These are phyloP conservation scores for Actinidia chinensis DNA, from an alignment of 179 eudicot genomes.

Conservation along the genomic window DNA sequence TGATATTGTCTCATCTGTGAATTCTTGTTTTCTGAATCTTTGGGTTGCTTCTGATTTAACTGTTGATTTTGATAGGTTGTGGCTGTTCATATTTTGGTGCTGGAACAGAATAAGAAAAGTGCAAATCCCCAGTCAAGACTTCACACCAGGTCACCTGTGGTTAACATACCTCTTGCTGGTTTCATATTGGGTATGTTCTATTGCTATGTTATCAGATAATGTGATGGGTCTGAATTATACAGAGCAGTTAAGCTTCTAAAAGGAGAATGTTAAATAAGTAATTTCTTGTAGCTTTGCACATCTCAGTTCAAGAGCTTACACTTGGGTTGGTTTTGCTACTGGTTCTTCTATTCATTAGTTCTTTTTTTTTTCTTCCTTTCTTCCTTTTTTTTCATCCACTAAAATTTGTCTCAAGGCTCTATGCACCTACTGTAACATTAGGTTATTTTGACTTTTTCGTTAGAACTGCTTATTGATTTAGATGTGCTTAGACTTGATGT, in stretches of 20 bases:
- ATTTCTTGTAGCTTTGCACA: not conserved
- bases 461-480: not conserved
- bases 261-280: not conserved
- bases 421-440: not conserved
- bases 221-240: not conserved
- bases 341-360: not conserved
- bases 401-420: not conserved
- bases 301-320: not conserved
- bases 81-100: slow-evolving; percentile 53
- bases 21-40: not conserved
- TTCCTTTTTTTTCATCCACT: not conserved
- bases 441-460: not conserved
- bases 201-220: not conserved
- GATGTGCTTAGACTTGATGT: not conserved
- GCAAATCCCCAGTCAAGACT: slow-evolving; percentile 21
- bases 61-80: slow-evolving; percentile 51
- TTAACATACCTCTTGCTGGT: slow-evolving; percentile 72
- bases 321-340: slow-evolving; percentile 1
- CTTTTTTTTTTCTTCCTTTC: not conserved
- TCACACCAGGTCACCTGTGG: slow-evolving; percentile 27
- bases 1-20: not conserved
- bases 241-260: not conserved
- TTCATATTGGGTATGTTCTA: slow-evolving; percentile 66
- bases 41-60: not conserved
- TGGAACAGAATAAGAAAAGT: slow-evolving; percentile 49